Conservation (phyloP, 495 filamentous ascomycete species). For the Talaromyces adpressus region DNA sequence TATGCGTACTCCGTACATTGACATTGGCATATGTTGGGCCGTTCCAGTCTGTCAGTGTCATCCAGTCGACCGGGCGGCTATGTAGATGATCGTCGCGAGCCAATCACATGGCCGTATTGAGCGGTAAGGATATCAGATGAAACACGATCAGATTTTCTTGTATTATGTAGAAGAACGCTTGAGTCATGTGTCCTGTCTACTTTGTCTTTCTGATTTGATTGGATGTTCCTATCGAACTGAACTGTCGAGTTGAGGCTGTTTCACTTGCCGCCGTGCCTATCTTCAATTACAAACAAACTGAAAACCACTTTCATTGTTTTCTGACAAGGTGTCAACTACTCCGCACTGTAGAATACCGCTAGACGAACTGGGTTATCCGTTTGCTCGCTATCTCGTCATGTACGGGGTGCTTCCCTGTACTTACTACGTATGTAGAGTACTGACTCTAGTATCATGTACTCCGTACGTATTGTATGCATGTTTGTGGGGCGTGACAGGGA, state of each 20-base stretch:
- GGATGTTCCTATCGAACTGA: not conserved
- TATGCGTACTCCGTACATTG: slow-evolving; percentile 1
- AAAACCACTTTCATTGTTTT: not conserved
- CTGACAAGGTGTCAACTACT: not conserved
- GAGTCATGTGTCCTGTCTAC: not conserved
- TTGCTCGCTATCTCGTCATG: not conserved
- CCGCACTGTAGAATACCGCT: not conserved
- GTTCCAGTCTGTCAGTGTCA: not conserved
- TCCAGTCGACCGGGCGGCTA: not conserved
- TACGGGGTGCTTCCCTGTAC: not conserved
- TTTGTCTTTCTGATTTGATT: not conserved
- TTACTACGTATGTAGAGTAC: not conserved
- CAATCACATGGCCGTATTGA: slow-evolving; percentile 1
- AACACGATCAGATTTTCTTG: not conserved
- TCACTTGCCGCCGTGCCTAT: slow-evolving; percentile 4
- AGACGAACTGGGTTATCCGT: not conserved
- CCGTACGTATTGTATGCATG: slow-evolving; percentile 6
- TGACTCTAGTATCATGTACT: not conserved
- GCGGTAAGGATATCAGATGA: not conserved
- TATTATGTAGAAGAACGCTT: not conserved
- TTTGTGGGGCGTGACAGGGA: not conserved
- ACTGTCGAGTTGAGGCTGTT: not conserved
- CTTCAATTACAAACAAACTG: not conserved
- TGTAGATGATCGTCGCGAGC: not conserved
- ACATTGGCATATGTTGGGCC: not conserved